Evolutionary conservation across 176 grass and related monocot genomes (phyloP).

Genomic region (Avena eriantha): DNA sequence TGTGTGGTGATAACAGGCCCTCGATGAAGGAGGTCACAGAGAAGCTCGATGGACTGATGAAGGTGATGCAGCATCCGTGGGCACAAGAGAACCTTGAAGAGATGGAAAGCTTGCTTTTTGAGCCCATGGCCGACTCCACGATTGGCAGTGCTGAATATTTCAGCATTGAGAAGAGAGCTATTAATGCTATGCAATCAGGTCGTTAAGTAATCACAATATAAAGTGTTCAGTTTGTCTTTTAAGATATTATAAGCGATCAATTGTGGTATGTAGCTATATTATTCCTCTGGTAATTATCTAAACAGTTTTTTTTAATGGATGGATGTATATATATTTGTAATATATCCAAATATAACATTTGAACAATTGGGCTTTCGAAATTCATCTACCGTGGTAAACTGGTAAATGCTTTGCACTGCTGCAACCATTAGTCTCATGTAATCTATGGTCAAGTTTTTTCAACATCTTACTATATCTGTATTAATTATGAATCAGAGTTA

Average conservation of each 20-base stretch:
- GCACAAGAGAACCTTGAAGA: neutral
- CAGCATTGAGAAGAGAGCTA: constrained; percentile 2
- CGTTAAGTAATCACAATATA: neutral
- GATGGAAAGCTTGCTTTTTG: constrained; percentile 31
- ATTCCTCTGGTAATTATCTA: neutral
- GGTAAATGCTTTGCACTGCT: neutral
- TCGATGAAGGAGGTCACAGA: constrained; percentile 43
- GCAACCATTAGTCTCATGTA: neutral
- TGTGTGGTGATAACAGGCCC: constrained; percentile 40
- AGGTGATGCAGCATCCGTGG: constrained; percentile 23
- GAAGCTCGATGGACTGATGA: constrained; percentile 29
- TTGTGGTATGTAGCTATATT: neutral
- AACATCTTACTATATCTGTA: too few species aligned
- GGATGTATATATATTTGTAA: neutral
- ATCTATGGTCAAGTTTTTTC: neutral
- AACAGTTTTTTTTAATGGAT: neutral
- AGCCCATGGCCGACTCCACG: neutral
- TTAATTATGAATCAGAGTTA: too few species aligned
- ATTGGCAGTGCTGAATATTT: neutral
- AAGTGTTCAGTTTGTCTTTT: neutral
- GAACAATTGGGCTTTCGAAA: neutral
- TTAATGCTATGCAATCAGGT: neutral
- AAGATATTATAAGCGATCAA: too few species aligned
- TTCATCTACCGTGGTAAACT: neutral
- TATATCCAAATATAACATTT: neutral